Evolutionary conservation across 2,329 filamentous ascomycete species (phyloP), one percentile per base, ranked within the genome.

Genomic region (Aspergillus quadricinctus): DNA sequence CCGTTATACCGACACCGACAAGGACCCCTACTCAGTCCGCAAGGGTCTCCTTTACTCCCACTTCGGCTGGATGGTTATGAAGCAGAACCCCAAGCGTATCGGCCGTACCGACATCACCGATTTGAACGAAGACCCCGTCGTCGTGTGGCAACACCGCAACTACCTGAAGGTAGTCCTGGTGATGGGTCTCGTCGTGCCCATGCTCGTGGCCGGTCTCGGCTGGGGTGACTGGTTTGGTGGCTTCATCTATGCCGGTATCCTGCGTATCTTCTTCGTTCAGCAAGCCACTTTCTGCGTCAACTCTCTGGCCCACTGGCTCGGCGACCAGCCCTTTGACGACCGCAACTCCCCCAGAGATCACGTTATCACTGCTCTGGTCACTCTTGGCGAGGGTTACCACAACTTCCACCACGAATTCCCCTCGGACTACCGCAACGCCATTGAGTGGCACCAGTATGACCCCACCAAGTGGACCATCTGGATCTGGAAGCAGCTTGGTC

Each of bases 341-440:
- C 88, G 90, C 76, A 93, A 95, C 84, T 92, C 88, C 59, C 91
- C 90, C 61, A 88, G 91, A 73, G 90, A 95, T 69, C 90, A 95
- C 76, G 83, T 93, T 71, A 85, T 95, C 76, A 95, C 90, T 43
- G 90, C 90, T 48, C 78, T 95, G 19, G 87, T 91, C 65, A 95
- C 90, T 46, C 87, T 95, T 23, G 90, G 90, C 50, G 90, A 92
- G 77, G 90, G 90, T 29, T 95, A 95, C 80, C 90, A 95, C 83
- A 95, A 95, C 83, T 95, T 95, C 83, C 90, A 95, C 78, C 90
- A 95, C 82, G 90, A 95, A 75, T 95, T 95, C 78, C 91, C 91
- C 54, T 93, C 89, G 10, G 90, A 95, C 75, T 95, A 94, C 84
- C 89, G 90, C 72, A 95, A 95, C 73, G 90, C 90, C 60, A 93